Evolutionary conservation across 139 green algal genomes (phyloP).

Genomic region (Chlorella vulgaris): DNA sequence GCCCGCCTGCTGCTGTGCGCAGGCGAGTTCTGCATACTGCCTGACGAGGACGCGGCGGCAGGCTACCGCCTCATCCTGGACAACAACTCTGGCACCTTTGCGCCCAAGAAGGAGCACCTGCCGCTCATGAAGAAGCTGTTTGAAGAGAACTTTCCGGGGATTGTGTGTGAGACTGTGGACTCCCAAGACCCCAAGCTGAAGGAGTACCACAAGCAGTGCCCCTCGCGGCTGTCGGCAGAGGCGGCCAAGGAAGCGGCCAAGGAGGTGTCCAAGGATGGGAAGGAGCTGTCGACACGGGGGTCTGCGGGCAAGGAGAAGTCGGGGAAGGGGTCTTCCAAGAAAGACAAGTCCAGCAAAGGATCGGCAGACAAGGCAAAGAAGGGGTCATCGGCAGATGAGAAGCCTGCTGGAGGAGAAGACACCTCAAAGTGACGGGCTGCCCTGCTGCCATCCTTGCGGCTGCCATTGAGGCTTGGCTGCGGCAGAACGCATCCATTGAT

Average conservation of each 20-base stretch:
- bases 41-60: background rate
- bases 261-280: background rate
- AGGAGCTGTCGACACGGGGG: no score
- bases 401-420: no score
- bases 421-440: no score
- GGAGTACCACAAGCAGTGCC: conserved; percentile 21
- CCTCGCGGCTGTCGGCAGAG: background rate
- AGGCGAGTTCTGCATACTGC: conserved; percentile 45
- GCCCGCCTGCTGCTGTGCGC: background rate
- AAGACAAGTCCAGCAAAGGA: no score
- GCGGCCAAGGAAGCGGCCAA: background rate
- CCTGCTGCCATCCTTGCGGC: no score
- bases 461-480: no score
- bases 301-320: no score
- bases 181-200: background rate
- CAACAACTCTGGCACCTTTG: conserved; percentile 46
- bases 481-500: no score
- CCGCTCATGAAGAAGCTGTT: conserved; percentile 41
- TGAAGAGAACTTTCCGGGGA: conserved; percentile 30
- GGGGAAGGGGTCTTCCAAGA: no score
- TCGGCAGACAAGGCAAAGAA: no score
- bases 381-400: no score
- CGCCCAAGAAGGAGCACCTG: conserved; percentile 17
- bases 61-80: conserved; percentile 45
- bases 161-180: conserved; percentile 9